Evolutionary conservation across 2,329 filamentous ascomycete species (phyloP), one percentile per base, ranked within the genome.

Genomic region (Whalleya microplaca): DNA sequence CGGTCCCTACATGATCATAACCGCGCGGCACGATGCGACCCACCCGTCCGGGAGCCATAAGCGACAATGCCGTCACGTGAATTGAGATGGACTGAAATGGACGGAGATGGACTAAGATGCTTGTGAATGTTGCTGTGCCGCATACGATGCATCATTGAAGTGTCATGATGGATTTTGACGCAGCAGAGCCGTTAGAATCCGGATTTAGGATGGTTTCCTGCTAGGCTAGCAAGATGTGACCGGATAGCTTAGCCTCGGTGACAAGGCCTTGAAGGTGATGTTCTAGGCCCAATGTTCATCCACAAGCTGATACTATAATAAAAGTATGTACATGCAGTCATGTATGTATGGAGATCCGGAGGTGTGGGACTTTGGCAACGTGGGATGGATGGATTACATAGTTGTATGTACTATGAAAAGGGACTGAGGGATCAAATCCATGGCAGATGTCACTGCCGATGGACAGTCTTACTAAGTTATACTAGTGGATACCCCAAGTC

Each of bases 91-190:
- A n/a, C n/a, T n/a, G n/a, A n/a, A n/a, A n/a, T n/a, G n/a, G n/a
- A n/a, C n/a, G n/a, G n/a, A n/a, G n/a, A n/a, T n/a, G 49, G 45
- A 44, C 41, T 46, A 47, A 53, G 44, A 23, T 21, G 21, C 20
- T 48, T 10, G 41, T 40, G 7, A 21, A 46, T 48, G 48, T n/a
- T 49, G 53, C 58, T 59, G 58, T 55, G 61, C 58, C 61, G 58
- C 55, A 57, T 48, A 48, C 41, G 42, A 59, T 61, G 58, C 61
- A 61, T 61, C 61, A 61, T 42, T 23, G 12, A 42, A 42, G 61
- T 61, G 47, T 61, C 56, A 29, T 18, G 23, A 46, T 29, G 44
- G 44, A 8, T 23, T 16, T 37, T 16, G 32, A 37, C 9, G 32
- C 32, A 37, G 8, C 5, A 58, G 54, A 41, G 40, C 18, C 10